These are phyloP conservation scores for Cucurbita moschata DNA, from an alignment of 306 rosid species.

Conservation along the genomic window DNA sequence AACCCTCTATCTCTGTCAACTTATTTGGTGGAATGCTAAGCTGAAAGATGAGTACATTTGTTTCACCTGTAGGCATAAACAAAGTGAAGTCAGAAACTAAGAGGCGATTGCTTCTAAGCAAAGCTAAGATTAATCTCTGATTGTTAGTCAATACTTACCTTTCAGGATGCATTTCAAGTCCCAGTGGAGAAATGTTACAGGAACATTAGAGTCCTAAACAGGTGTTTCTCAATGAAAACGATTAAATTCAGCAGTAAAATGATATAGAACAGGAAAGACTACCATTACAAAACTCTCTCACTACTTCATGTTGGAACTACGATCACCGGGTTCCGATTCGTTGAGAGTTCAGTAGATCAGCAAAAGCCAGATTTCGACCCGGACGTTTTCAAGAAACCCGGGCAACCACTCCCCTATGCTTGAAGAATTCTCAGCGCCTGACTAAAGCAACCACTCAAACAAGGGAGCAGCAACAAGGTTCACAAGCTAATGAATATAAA, in stretches of 20 bases:
- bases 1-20: not conserved
- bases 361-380: slow-evolving; percentile 35
- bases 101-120: not conserved
- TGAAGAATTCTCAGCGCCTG: slow-evolving; percentile 27
- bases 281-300: slow-evolving; percentile 11
- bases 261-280: not conserved
- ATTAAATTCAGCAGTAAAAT: not conserved
- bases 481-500: not conserved
- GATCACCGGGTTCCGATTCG: slow-evolving; percentile 38
- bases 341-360: slow-evolving; percentile 40
- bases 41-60: not conserved
- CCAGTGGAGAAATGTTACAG: not conserved
- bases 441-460: not conserved
- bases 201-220: not conserved
- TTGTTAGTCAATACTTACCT: not conserved
- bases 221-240: not conserved
- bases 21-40: not conserved
- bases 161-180: not conserved
- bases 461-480: not conserved
- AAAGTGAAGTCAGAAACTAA: not conserved
- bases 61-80: not conserved
- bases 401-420: not conserved
- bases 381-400: too few species aligned
- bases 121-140: not conserved
- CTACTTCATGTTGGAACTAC: slow-evolving; percentile 38